Conservation (phyloP, 345 rosid genomes). For the Rhodamnia rubescens region DNA sequence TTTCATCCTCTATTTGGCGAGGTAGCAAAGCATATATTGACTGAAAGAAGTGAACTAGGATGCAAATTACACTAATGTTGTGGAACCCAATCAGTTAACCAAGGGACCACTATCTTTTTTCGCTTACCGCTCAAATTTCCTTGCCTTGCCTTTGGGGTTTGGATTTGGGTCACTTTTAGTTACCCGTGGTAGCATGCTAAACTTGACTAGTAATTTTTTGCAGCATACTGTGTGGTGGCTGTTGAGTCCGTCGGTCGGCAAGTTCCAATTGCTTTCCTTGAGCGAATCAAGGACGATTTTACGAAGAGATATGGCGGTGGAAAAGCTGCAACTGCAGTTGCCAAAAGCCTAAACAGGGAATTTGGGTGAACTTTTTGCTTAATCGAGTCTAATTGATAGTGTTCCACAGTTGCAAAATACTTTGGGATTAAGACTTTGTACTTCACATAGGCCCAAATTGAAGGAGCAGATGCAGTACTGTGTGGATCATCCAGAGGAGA, state of each 20-base stretch:
- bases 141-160: background rate
- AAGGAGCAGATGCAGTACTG: slow-evolving; percentile 64
- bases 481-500: slow-evolving; percentile 53
- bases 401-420: background rate
- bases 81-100: background rate
- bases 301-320: slow-evolving; percentile 37
- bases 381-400: background rate
- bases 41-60: background rate
- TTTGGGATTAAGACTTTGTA: background rate
- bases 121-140: background rate
- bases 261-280: slow-evolving; percentile 46
- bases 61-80: background rate
- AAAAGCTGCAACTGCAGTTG: slow-evolving; percentile 38
- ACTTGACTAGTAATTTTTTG: background rate
- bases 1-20: background rate
- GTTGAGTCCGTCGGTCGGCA: slow-evolving; percentile 46
- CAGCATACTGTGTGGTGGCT: slow-evolving; percentile 62
- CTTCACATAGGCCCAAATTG: slow-evolving; percentile 30
- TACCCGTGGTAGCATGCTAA: background rate
- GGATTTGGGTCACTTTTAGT: background rate
- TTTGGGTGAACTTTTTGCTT: slow-evolving; percentile 19
- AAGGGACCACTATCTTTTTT: background rate
- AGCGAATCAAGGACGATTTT: slow-evolving; percentile 49
- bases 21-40: background rate
- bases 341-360: slow-evolving; percentile 39